Evolutionary conservation across 148 eudicot genomes (phyloP).

Genomic region (Mesembryanthemum crystallinum): DNA sequence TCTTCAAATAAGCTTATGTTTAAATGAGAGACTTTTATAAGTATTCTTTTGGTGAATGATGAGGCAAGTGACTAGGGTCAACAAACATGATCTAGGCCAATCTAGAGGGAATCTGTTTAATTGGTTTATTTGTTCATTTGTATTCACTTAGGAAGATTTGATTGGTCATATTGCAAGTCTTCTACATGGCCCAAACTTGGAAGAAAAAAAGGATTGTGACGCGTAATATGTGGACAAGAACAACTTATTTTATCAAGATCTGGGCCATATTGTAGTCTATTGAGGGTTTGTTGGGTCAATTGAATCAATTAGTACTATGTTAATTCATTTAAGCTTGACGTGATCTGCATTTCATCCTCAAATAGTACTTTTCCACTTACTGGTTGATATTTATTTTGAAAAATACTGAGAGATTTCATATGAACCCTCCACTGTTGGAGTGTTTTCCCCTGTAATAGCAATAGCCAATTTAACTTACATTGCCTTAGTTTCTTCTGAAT

Average conservation of each 20-base stretch:
- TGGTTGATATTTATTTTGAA: too few relatives aligned
- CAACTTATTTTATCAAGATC: not conserved
- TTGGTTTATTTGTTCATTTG: not conserved
- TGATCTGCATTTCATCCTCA: too few relatives aligned
- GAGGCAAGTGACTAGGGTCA: constrained; percentile 3
- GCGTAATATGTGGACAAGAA: not conserved
- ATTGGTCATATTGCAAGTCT: not conserved
- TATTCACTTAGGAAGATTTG: not conserved
- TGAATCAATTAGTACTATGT: not conserved
- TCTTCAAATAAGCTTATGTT: too few relatives aligned
- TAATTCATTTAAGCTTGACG: not conserved
- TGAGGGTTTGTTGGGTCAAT: not conserved
- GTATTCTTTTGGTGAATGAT: not conserved
- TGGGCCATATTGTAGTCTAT: not conserved
- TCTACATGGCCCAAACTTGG: not conserved
- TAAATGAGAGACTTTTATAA: too few relatives aligned
- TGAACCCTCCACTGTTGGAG: too few relatives aligned
- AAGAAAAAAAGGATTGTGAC: not conserved
- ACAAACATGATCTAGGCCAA: not conserved
- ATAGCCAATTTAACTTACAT: too few relatives aligned
- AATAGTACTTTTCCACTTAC: too few relatives aligned
- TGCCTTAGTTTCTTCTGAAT: too few relatives aligned
- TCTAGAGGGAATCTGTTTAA: not conserved
- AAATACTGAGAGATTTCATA: too few relatives aligned
- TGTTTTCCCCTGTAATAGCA: too few relatives aligned